A percentile compares a stretch with the other conserved stretches of the same genome.
These are phyloP conservation scores for Malus asiatica DNA, from an alignment of 306 rosid species.

Conservation along the genomic window DNA sequence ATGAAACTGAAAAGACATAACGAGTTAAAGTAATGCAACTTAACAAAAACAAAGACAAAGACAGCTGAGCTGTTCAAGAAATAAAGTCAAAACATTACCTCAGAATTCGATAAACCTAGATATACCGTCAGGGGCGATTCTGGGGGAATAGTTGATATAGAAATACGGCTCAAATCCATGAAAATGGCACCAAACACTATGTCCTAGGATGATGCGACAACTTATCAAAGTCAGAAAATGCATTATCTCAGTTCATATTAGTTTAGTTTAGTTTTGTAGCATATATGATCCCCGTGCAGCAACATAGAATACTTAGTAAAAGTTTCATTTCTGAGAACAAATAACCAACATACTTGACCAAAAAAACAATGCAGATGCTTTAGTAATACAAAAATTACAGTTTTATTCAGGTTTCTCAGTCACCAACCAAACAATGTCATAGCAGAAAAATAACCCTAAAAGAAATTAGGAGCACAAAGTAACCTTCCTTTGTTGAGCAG, in stretches of 20 bases:
- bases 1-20: constrained; percentile 2
- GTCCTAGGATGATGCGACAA: constrained; percentile 46
- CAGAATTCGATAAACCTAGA: constrained; percentile 56
- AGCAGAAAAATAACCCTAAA: not conserved
- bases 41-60: constrained; percentile 2
- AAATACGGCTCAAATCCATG: constrained; percentile 96
- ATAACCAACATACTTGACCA: not conserved
- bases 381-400: not conserved
- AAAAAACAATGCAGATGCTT: not conserved
- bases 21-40: constrained; percentile 3
- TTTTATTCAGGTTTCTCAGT: not conserved
- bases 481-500: constrained; percentile 59
- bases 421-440: not conserved
- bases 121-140: constrained; percentile 84
- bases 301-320: not conserved
- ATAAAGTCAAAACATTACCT: constrained; percentile 48
- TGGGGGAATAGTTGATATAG: constrained; percentile 81
- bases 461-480: constrained; percentile 5
- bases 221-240: not conserved
- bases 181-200: constrained; percentile 86
- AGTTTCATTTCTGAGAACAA: not conserved
- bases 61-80: constrained; percentile 1
- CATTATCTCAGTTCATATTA: not conserved
- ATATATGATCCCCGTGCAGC: not conserved
- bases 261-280: not conserved